Base-by-base conservation (phyloP, 1,139 yeast genomes). In the Scheffersomyces quercinus region DNA sequence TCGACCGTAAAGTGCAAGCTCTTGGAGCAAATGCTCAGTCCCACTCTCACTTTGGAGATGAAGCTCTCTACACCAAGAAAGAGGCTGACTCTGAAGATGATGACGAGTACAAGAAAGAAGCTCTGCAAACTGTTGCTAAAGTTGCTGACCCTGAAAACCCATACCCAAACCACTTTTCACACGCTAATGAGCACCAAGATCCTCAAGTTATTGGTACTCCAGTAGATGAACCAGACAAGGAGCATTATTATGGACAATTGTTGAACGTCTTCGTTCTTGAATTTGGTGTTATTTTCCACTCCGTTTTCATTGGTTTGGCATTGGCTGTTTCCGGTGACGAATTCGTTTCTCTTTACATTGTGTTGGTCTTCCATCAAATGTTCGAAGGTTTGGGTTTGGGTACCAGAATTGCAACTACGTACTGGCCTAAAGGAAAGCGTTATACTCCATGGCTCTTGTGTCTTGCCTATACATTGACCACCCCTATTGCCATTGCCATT, bases 311-410 rank as follows among this genome's bases (percentile, higher is more conserved):
- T 40, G 96, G 96, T 33, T 70, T 88, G 39, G 75, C 91, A 0
- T 70, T 88, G 45, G 89, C 93, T 3, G 82, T 82, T 15, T 76
- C 88, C 11, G 83, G 87, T 29, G 79, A 75, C 13, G 96, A 88
- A 61, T 89, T 88, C 62, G 77, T 72, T 41, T 79, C 90, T 2
- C 71, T 90, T 40, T 90, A 87, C 65, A 77, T 85, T 54, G 97
- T 89, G 13, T 65, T 90, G 43, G 83, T 87, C 3, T 90, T 90
- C 79, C 97, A 90, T 67, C 97, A 90, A 68, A 77, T 86, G 70
- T 90, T 90, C 63, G 97, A 90, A 72, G 97, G 97, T 44, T 74
- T 90, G 43, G 97, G 97, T 55, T 75, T 90, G 55, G 97, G 97
- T 42, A 80, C 96, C 6, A 79, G 97, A 62, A 75, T 90, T 45